Evolutionary conservation across 306 rosid genomes (phyloP), one percentile per base, ranked within the genome.

Genomic region (Malus sieversii): DNA sequence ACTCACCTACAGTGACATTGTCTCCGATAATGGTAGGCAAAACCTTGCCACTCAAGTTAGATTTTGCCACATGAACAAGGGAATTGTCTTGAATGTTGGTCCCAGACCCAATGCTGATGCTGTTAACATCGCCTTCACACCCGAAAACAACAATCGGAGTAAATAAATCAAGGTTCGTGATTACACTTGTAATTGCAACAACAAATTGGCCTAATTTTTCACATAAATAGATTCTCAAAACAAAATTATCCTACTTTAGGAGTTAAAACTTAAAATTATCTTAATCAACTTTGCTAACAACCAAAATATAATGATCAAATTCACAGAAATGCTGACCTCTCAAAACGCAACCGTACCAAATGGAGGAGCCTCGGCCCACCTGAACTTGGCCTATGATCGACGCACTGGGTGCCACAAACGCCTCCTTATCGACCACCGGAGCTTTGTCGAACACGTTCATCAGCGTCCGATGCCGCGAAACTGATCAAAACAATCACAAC

Each of bases 71-170:
- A 48, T 89, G 99, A 68, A 95, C 97, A 78, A 95, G 95, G 78
- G 98, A 89, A 77, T 92, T 95, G 89, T 92, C 98, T 84, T 92
- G 98, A 73, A 95, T 92, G 79, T 95, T 95, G 80, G 98, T 90
- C 32, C 96, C 91, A 83, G 93, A 85, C 63, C 98, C 97, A 75
- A 95, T 85, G 79, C 92, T 90, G 80, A 92, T 86, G 83, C 88
- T 87, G 86, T 95, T 95, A 71, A 87, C 97, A 83, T 95, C 98
- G 80, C 98, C 98, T 92, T 52, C 62, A 38, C 68, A 68, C 30
- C 70, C 71, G 15, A 20, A 70, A 46, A 71, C 42, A 70, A 46
- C 72, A 51, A 71, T 82, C 51, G 69, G 74, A 62, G 5, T 58
- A 70, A 83, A 77, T 42, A 77, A 20, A 70, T 52, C 23, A 57